A percentile compares a stretch with the other conserved stretches of the same genome.
Evolutionary conservation across 2,329 filamentous ascomycete genomes (phyloP).

Genomic region (Paramyrothecium roridum): DNA sequence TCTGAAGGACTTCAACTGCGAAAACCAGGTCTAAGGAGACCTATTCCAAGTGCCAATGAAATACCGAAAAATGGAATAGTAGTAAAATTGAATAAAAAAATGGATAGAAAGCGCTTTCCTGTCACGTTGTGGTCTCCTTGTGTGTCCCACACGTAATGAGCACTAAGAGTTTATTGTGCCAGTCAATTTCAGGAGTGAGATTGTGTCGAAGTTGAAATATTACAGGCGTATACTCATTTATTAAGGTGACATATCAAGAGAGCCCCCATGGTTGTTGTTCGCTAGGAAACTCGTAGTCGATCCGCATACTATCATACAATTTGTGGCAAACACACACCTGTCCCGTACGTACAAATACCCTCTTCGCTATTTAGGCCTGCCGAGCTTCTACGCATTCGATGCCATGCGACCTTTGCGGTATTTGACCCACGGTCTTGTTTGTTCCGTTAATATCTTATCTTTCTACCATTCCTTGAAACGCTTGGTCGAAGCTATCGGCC

Average conservation of each 20-base stretch:
- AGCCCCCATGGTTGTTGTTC: background rate
- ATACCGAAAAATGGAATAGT: background rate
- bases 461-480: background rate
- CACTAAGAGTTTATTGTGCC: no score
- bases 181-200: no score
- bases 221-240: no score
- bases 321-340: background rate
- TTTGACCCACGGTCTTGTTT: no score
- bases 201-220: background rate
- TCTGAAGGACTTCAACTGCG: slow-evolving; percentile 82
- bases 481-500: slow-evolving; percentile 25
- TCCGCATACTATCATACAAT: background rate
- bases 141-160: no score
- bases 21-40: slow-evolving; percentile 27
- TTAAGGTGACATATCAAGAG: background rate
- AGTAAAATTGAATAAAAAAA: background rate
- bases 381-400: no score
- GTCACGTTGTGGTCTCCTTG: no score
- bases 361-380: no score
- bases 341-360: no score
- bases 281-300: background rate
- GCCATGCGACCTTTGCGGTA: no score
- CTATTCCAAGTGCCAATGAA: background rate
- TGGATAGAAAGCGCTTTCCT: background rate
- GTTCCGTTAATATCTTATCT: background rate